A percentile compares a stretch with the other conserved stretches of the same genome.
Conservation (phyloP, 148 eudicot genomes). For the Vaccinium darrowii region DNA sequence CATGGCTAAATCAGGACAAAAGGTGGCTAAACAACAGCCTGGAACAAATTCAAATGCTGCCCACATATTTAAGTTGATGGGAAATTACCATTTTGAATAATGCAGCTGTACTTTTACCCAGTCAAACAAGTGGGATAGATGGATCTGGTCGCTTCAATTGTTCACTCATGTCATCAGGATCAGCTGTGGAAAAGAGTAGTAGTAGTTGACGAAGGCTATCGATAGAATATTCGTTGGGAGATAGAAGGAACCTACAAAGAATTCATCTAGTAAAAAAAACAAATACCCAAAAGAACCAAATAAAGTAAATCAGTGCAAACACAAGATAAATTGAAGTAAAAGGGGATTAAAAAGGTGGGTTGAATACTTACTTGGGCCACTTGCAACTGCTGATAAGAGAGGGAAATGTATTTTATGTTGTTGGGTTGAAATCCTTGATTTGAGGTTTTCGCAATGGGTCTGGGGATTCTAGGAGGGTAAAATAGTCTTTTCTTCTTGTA, state of each 20-base stretch:
- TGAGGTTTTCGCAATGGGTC: slow-evolving; percentile 3
- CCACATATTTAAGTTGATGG: background rate
- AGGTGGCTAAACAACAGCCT: background rate
- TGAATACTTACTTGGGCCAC: slow-evolving; percentile 25
- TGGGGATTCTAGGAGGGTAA: slow-evolving; percentile 17
- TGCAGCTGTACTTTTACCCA: slow-evolving; percentile 83
- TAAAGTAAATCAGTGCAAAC: no score
- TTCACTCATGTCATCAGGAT: slow-evolving; percentile 97
- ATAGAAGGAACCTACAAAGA: slow-evolving; percentile 66
- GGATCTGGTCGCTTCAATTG: slow-evolving; percentile 98
- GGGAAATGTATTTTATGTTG: background rate
- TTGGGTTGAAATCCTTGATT: background rate
- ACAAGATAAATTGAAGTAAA: no score
- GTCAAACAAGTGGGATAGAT: slow-evolving; percentile 92
- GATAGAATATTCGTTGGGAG: slow-evolving; percentile 81
- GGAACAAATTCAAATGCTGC: background rate
- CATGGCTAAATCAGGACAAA: background rate
- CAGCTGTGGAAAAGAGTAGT: slow-evolving; percentile 91
- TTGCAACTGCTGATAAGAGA: slow-evolving; percentile 40
- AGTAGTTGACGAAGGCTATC: slow-evolving; percentile 95
- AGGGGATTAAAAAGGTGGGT: background rate
- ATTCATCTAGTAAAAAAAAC: background rate
- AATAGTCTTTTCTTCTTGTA: slow-evolving; percentile 30
- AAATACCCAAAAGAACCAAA: no score
- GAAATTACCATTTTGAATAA: slow-evolving; percentile 75